These are phyloP conservation scores for Vickermania spadyakhi DNA, from an alignment of 208 protist species.

Conservation along the genomic window DNA sequence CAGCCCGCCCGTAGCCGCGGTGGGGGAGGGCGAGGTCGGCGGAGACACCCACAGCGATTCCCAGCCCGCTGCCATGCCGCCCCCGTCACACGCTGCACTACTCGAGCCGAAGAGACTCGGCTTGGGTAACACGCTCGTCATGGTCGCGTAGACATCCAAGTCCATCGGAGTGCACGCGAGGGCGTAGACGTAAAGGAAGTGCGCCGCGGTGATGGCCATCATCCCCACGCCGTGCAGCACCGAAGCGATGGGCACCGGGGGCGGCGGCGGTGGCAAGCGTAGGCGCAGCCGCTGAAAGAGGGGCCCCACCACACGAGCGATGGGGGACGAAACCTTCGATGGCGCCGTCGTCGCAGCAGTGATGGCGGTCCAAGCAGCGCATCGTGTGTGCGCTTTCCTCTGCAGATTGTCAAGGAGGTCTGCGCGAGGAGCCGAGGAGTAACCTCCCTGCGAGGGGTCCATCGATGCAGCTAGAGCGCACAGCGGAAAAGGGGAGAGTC, in stretches of 20 bases:
- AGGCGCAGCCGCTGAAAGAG: background rate
- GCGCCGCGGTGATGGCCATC: background rate
- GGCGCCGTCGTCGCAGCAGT: too few relatives aligned
- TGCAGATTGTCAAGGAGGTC: too few relatives aligned
- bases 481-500: too few relatives aligned
- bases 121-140: constrained; percentile 1
- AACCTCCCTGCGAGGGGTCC: too few relatives aligned
- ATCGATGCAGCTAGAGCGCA: too few relatives aligned
- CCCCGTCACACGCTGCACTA: background rate
- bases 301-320: background rate
- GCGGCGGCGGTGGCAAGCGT: background rate
- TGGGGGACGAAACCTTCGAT: too few relatives aligned
- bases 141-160: background rate
- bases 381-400: too few relatives aligned
- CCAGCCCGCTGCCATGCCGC: background rate
- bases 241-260: background rate
- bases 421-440: too few relatives aligned
- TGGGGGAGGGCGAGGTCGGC: background rate
- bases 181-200: background rate
- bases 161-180: background rate
- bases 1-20: too few relatives aligned
- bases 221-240: background rate
- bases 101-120: background rate
- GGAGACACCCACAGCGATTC: background rate
- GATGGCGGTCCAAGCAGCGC: too few relatives aligned